Percentiles rank a stretch among this genome's conserved stretches.
These are phyloP conservation scores for Magnusiomyces magnusii DNA, from an alignment of 1,139 yeast genomes.

Conservation along the genomic window DNA sequence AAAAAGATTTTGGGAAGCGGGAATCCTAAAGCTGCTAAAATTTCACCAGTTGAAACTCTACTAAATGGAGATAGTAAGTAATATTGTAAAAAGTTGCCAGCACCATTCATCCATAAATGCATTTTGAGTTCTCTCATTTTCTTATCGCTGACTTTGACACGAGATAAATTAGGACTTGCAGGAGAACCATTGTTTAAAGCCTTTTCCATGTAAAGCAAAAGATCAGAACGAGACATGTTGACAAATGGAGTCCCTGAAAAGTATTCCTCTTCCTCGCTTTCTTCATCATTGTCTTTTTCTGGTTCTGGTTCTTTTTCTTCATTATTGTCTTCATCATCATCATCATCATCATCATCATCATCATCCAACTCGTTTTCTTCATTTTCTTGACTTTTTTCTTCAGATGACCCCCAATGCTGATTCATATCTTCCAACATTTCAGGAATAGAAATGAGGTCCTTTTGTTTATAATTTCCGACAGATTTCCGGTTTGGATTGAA, in stretches of 20 bases:
- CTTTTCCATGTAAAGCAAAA: slow-evolving; percentile 25
- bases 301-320: background rate
- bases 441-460: background rate
- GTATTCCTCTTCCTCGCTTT: background rate
- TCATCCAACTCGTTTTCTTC: background rate
- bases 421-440: background rate
- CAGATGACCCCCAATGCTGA: background rate
- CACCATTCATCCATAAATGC: slow-evolving; percentile 55
- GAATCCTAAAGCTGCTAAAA: slow-evolving; percentile 36
- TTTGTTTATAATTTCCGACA: background rate
- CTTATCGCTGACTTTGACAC: background rate
- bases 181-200: slow-evolving; percentile 19
- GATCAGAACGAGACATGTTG: slow-evolving; percentile 19
- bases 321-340: background rate
- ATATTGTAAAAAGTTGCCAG: slow-evolving; percentile 47
- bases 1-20: slow-evolving; percentile 27
- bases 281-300: background rate
- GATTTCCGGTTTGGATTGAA: background rate
- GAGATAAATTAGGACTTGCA: background rate
- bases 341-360: background rate
- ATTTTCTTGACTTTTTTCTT: background rate
- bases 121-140: slow-evolving; percentile 40
- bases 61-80: slow-evolving; percentile 53
- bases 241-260: background rate
- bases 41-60: slow-evolving; percentile 40